Conservation (phyloP, 306 rosid genomes). For the Phaseolus lunatus region DNA sequence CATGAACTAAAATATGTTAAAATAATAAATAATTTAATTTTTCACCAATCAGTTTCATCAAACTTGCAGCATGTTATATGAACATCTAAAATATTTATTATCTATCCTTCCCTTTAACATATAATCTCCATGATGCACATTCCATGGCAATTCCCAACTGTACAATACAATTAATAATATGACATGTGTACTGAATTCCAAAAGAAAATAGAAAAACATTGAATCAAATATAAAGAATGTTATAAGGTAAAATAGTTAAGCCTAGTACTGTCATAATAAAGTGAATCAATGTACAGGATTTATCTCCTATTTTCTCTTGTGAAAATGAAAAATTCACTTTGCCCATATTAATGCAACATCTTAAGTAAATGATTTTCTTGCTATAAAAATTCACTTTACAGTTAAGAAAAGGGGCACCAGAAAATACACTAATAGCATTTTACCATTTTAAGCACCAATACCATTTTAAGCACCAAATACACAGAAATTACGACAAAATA, state of each 20-base stretch:
- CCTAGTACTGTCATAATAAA: conserved; percentile 42
- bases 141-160: conserved; percentile 48
- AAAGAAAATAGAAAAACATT: conserved; percentile 46
- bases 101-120: too few relatives aligned
- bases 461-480: conserved; percentile 32
- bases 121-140: too few relatives aligned
- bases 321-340: conserved; percentile 47
- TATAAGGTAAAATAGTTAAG: conserved; percentile 39
- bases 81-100: too few relatives aligned
- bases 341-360: too few relatives aligned
- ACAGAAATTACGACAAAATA: conserved; percentile 27
- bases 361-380: too few relatives aligned
- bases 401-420: too few relatives aligned
- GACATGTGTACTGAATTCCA: conserved; percentile 48
- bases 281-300: conserved; percentile 65
- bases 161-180: conserved; percentile 54
- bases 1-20: not conserved
- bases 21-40: not conserved
- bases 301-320: conserved; percentile 43
- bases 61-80: conserved; percentile 2
- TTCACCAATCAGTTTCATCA: conserved; percentile 18
- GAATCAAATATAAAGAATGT: conserved; percentile 41
- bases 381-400: too few relatives aligned
- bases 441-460: too few relatives aligned
- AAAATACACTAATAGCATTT: conserved; percentile 15